phyloP scores from a whole-genome alignment of 257 asterid species.

The Fraxinus excelsior region DNA sequence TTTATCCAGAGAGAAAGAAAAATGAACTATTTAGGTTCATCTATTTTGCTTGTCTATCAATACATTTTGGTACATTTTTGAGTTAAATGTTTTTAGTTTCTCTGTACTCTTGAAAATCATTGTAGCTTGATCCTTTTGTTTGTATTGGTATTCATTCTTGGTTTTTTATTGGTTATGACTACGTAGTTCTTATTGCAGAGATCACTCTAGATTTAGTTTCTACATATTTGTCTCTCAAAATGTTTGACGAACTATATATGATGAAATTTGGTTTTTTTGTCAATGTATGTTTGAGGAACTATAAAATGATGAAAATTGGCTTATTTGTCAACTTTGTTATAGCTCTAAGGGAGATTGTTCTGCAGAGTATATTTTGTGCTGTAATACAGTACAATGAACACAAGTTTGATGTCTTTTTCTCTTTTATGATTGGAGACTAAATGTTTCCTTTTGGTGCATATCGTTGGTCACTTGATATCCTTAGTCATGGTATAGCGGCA shows the following conservation, averaged over 20 bases:
- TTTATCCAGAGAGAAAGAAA: conserved; percentile 6
- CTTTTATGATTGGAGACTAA: no score
- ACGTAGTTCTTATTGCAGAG: background rate
- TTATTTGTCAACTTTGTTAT: background rate
- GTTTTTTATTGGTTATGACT: background rate
- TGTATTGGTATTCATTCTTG: conserved; percentile 16
- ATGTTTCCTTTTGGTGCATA: no score
- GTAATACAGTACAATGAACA: no score
- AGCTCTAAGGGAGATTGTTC: background rate
- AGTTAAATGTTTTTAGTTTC: conserved; percentile 22
- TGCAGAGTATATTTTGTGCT: background rate
- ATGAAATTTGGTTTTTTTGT: background rate
- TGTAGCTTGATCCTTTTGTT: conserved; percentile 38
- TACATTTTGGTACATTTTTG: conserved; percentile 27
- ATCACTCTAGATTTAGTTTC: background rate
- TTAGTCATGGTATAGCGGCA: no score
- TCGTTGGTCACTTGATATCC: no score
- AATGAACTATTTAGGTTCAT: background rate
- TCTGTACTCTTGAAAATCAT: conserved; percentile 35
- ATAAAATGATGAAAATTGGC: no score
- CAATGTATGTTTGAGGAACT: no score
- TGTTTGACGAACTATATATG: background rate
- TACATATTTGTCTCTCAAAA: background rate
- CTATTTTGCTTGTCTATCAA: conserved; percentile 32
- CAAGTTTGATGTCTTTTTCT: no score